A percentile compares a stretch with the other conserved stretches of the same genome.
phyloP scores from a whole-genome alignment of 352 stramenopile species.

The Phytophthora aleatoria region DNA sequence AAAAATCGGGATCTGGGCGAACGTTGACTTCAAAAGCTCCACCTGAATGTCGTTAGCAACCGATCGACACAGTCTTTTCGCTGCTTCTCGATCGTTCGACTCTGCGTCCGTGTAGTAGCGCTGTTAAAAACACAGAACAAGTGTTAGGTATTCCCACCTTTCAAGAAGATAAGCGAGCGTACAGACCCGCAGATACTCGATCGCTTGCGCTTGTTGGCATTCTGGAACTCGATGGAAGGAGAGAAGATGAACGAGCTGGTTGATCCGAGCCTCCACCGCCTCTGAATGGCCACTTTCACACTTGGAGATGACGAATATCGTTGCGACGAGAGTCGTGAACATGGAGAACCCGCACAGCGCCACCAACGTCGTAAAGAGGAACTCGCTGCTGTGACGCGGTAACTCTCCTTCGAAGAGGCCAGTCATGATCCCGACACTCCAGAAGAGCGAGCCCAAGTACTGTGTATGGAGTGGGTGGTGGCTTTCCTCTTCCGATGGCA shows the following conservation, averaged over 20 bases:
- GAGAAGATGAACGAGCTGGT: conserved; percentile 75
- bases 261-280: conserved; percentile 63
- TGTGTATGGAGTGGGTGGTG: conserved; percentile 32
- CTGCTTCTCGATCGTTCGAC: conserved; percentile 72
- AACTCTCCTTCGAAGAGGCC: conserved; percentile 76
- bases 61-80: conserved; percentile 70
- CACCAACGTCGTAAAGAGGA: conserved; percentile 73
- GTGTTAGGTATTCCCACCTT: not conserved
- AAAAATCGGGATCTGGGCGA: conserved; percentile 64
- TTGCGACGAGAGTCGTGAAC: conserved; percentile 72
- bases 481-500: conserved; percentile 36
- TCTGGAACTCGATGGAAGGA: conserved; percentile 71
- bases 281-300: conserved; percentile 71
- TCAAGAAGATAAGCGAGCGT: conserved; percentile 2
- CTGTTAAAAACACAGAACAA: conserved; percentile 25
- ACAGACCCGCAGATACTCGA: conserved; percentile 68
- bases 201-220: conserved; percentile 54
- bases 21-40: conserved; percentile 56
- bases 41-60: conserved; percentile 82
- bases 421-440: conserved; percentile 67
- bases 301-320: conserved; percentile 83
- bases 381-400: conserved; percentile 48
- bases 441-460: conserved; percentile 67
- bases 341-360: conserved; percentile 69
- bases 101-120: conserved; percentile 71